Percentiles rank a stretch among this genome's conserved stretches.
These are phyloP conservation scores for Phytophthora ramorum DNA, from an alignment of 352 stramenopile genomes.

Conservation along the genomic window DNA sequence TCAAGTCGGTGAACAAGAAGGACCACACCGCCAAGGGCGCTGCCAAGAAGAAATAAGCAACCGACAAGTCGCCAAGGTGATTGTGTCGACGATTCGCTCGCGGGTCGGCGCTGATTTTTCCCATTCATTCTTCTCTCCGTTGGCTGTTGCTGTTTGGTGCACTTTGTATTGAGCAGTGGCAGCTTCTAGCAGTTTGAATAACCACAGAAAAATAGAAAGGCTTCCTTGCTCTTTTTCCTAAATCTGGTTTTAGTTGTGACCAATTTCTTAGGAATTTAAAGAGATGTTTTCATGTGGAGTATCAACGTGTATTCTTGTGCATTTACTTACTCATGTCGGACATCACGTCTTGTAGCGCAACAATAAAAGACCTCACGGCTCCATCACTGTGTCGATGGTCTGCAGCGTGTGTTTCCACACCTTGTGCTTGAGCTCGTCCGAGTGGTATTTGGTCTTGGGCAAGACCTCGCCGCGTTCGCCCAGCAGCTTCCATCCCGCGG, in stretches of 20 bases:
- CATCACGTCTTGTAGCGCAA: too few relatives aligned
- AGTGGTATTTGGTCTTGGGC: constrained; percentile 39
- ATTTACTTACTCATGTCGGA: too few relatives aligned
- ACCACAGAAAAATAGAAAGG: constrained; percentile 53
- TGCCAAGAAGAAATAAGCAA: constrained; percentile 25
- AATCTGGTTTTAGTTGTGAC: not conserved
- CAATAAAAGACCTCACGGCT: constrained; percentile 9
- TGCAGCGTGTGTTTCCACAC: constrained; percentile 39
- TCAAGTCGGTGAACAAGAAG: constrained; percentile 25
- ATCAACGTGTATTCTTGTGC: too few relatives aligned
- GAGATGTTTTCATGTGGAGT: too few relatives aligned
- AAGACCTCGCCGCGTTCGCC: constrained; percentile 23
- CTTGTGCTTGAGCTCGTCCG: constrained; percentile 27
- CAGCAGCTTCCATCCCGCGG: constrained; percentile 32
- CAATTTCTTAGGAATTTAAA: too few relatives aligned
- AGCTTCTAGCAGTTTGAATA: constrained; percentile 48
- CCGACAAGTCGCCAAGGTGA: constrained; percentile 29
- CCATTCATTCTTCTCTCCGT: constrained; percentile 37
- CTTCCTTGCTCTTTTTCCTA: constrained; percentile 38
- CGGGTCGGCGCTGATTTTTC: constrained; percentile 20
- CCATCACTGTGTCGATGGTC: constrained; percentile 32
- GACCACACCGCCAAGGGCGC: constrained; percentile 7
- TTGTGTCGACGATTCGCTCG: constrained; percentile 25
- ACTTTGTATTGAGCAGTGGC: constrained; percentile 27
- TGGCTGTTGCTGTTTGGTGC: constrained; percentile 32